phyloP scores from a whole-genome alignment of 768 basidiomycete species.

The Phylloporus sp. region DNA sequence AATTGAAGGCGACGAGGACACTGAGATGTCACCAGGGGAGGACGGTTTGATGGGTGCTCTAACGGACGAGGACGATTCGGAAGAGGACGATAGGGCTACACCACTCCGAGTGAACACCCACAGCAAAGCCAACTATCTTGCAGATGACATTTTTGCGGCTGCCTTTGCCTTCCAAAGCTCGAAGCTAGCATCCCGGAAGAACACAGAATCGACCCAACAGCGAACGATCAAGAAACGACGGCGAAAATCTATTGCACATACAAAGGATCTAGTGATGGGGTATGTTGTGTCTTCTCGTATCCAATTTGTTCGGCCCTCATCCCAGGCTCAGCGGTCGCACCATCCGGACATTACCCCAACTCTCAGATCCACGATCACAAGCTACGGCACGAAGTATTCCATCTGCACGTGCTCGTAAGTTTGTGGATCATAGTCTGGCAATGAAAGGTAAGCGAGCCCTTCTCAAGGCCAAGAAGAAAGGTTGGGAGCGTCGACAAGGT shows the following conservation, averaged over 20 bases:
- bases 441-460: constrained; percentile 36
- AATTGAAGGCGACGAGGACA: constrained; percentile 14
- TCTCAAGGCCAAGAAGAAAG: constrained; percentile 35
- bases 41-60: constrained; percentile 5
- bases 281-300: constrained; percentile 21
- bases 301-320: neutral
- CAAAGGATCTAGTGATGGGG: constrained; percentile 58
- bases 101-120: constrained; percentile 5
- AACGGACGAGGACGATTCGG: constrained; percentile 11
- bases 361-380: constrained; percentile 26
- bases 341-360: constrained; percentile 44
- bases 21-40: constrained; percentile 10
- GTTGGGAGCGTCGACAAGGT: constrained; percentile 64
- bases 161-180: constrained; percentile 43
- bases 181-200: constrained; percentile 11
- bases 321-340: constrained; percentile 45
- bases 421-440: constrained; percentile 49
- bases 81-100: neutral
- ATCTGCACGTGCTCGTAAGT: constrained; percentile 46
- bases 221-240: constrained; percentile 25
- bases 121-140: constrained; percentile 51
- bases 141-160: constrained; percentile 60
- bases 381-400: constrained; percentile 44
- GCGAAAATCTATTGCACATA: constrained; percentile 30
- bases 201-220: constrained; percentile 21